Evolutionary conservation across 495 filamentous ascomycete genomes (phyloP), one percentile per base, ranked within the genome.

Genomic region (Penicillium salamii): DNA sequence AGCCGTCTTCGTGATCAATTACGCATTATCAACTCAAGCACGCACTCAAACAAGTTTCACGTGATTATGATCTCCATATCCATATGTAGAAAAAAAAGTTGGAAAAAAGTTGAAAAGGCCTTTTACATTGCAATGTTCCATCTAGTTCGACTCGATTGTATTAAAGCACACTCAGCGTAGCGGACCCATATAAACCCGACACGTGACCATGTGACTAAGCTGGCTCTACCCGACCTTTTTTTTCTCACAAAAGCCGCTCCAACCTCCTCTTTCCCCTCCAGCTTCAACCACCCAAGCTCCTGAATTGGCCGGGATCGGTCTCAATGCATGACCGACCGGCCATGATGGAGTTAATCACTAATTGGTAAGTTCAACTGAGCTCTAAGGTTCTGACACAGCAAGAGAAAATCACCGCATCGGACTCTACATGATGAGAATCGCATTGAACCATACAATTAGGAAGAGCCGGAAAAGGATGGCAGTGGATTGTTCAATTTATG

Each of bases 381-480:
- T 8, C 28, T 34, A 24, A 8, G 33, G 17, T 38, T 45, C 41
- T 45, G 33, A 31, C 23, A 49, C 48, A 23, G 38, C 31, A 39
- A n/a, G 21, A 42, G 41, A 37, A 49, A 58, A 62, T 41, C 42
- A 47, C 13, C 34, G 36, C 46, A 24, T 46, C 55, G 41, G 48
- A 42, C 51, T 53, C 57, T 49, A 59, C 55, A 74, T 75, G 73
- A 76, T 75, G 71, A 76, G 67, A 70, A 59, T 17, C 43, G 43
- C 42, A 47, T 55, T 54, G 65, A 72, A 76, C 73, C 73, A 65
- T 53, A 65, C 63, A 24, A 41, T 40, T 76, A 76, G 73, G 73
- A 76, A 76, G 73, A 76, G 73, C 73, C 73, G 73, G 71, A 76
- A 75, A 58, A 76, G 73, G 73, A 74, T 76, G 71, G 40, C 71